phyloP scores from a whole-genome alignment of 129 eudicot genomes.

The Centaurea solstitialis region DNA sequence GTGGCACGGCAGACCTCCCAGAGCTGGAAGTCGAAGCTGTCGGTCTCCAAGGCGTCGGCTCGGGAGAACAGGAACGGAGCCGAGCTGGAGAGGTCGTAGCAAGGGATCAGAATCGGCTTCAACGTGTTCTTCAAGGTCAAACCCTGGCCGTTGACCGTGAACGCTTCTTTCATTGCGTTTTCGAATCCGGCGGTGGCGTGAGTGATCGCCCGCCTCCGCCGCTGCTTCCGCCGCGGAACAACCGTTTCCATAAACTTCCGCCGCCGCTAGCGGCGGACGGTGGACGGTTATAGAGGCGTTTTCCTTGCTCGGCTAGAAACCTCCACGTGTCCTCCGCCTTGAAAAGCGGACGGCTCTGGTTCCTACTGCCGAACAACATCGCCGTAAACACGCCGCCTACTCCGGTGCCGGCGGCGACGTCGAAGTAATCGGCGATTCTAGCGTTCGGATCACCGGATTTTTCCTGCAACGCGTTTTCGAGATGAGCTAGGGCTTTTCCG shows the following conservation, averaged over 20 bases:
- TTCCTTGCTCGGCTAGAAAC: slow-evolving; percentile 65
- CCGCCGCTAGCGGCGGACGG: slow-evolving; percentile 22
- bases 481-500: slow-evolving; percentile 70
- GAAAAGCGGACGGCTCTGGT: slow-evolving; percentile 60
- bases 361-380: slow-evolving; percentile 69
- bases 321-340: slow-evolving; percentile 91
- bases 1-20: slow-evolving; percentile 97
- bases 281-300: slow-evolving; percentile 34
- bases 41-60: slow-evolving; percentile 89
- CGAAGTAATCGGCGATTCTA: slow-evolving; percentile 79
- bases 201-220: slow-evolving; percentile 1
- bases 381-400: slow-evolving; percentile 86
- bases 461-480: slow-evolving; percentile 60
- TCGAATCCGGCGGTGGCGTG: slow-evolving; percentile 51
- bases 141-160: slow-evolving; percentile 49
- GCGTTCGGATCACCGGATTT: slow-evolving; percentile 88
- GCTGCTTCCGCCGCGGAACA: slow-evolving; percentile 25
- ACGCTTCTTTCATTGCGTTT: slow-evolving; percentile 61
- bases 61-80: slow-evolving; percentile 90
- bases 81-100: slow-evolving; percentile 84
- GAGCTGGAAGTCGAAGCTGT: slow-evolving; percentile 73
- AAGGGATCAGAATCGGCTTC: slow-evolving; percentile 89
- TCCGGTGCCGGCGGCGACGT: slow-evolving; percentile 88
- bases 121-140: slow-evolving; percentile 77
- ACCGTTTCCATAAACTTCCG: slow-evolving; percentile 26